phyloP scores from a whole-genome alignment of 2,329 filamentous ascomycete genomes.

The Colletotrichum cereale region DNA sequence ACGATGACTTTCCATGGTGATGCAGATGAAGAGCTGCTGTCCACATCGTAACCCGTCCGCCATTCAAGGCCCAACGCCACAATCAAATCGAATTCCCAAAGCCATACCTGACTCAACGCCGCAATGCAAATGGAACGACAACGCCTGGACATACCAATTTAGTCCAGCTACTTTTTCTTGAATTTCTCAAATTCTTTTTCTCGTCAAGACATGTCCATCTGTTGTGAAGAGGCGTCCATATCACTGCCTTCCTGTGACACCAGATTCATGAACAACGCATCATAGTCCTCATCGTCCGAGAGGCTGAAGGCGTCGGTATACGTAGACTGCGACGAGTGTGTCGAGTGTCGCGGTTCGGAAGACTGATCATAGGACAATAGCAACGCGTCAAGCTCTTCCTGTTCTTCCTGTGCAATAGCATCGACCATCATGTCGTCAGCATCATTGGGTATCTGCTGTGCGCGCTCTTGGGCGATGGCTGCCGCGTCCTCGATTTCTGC shows the following conservation, averaged over 20 bases:
- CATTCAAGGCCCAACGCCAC: neutral
- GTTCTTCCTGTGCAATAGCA: constrained; percentile 62
- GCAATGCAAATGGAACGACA: constrained; percentile 12
- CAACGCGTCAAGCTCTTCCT: constrained; percentile 70
- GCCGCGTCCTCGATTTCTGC: constrained; percentile 66
- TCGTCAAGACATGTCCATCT: constrained; percentile 62
- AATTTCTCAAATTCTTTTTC: neutral
- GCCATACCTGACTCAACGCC: constrained; percentile 14
- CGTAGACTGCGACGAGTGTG: constrained; percentile 51
- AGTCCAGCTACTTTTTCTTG: neutral
- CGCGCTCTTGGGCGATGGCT: constrained; percentile 48
- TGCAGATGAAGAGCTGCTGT: constrained; percentile 13
- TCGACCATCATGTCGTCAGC: constrained; percentile 67
- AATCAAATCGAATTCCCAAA: constrained; percentile 4
- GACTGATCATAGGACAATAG: constrained; percentile 60
- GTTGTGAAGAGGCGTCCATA: constrained; percentile 48
- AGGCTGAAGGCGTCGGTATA: constrained; percentile 43
- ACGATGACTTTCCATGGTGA: constrained; percentile 1
- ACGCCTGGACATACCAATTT: neutral
- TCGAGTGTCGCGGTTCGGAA: constrained; percentile 42
- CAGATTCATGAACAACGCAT: constrained; percentile 75
- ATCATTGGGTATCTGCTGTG: constrained; percentile 43
- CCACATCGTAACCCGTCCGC: constrained; percentile 12
- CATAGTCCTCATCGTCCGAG: constrained; percentile 72
- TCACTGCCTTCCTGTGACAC: constrained; percentile 58